Evolutionary conservation across 148 eudicot genomes (phyloP), one percentile per base, ranked within the genome.

Genomic region (Chenopodium quinoa): DNA sequence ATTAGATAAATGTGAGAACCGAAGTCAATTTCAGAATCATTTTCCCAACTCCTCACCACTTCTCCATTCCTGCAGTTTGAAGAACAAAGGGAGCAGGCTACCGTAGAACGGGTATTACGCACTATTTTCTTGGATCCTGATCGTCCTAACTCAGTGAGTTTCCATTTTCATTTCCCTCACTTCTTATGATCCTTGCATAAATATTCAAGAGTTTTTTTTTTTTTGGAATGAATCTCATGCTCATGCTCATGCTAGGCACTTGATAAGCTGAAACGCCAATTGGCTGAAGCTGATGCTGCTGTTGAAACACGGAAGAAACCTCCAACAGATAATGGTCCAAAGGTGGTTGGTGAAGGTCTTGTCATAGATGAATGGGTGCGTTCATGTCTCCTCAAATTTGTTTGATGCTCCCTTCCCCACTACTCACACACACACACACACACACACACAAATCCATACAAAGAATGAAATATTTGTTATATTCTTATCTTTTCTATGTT

Each of bases 291-390:
- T 4, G 95, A 92, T 69, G 92, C 94, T 82, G 93, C 87, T 77
- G 63, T 90, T 83, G 95, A 92, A 81, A 67, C 88, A 31, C 92
- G 88, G 34, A 93, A 93, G 88, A 93, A 93, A 84, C 95, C 93
- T 80, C 93, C 91, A 71, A 77, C 89, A 72, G 90, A 91, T 73
- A 80, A 88, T 20, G 91, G 89, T 73, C 91, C 92, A 37, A 84
- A 77, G 78, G 88, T 86, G 72, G 90, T 89, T 46, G 97, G 95
- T 29, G 95, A 92, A 90, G 97, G 95, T 80, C 97, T 90, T 37
- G 94, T 93, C 25, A 92, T 93, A 52, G 97, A 93, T 84, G 97
- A 93, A 89, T 93, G 95, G 97, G 97, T 92, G 80, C 73, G 95
- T 78, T 22, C 46, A 31, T 64, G 62, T 63, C 16, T 52, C n/a